These are phyloP conservation scores for Tulasnella sp. DNA, from an alignment of 768 basidiomycete genomes.

Conservation along the genomic window DNA sequence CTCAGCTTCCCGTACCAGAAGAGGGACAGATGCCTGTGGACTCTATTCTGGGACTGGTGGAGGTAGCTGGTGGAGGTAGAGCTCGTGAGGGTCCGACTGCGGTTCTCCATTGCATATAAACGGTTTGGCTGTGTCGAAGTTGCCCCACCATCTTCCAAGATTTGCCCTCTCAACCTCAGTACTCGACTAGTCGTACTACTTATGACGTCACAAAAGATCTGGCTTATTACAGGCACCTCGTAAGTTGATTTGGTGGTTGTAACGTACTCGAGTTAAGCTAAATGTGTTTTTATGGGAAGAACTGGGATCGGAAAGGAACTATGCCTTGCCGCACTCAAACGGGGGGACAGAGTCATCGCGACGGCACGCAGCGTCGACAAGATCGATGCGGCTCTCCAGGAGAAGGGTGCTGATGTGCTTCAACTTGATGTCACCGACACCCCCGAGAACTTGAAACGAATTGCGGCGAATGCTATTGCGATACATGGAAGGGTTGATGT, in stretches of 20 bases:
- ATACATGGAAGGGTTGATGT: constrained; percentile 38
- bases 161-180: too few relatives aligned
- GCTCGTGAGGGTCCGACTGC: too few relatives aligned
- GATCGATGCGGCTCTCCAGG: constrained; percentile 30
- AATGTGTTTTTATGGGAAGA: too few relatives aligned
- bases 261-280: too few relatives aligned
- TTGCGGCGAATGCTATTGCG: constrained; percentile 30
- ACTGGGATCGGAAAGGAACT: constrained; percentile 34
- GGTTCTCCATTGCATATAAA: too few relatives aligned
- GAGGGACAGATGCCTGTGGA: constrained; percentile 34
- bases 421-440: constrained; percentile 29
- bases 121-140: too few relatives aligned
- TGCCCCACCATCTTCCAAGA: too few relatives aligned
- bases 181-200: too few relatives aligned
- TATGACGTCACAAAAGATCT: too few relatives aligned
- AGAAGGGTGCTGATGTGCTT: constrained; percentile 34
- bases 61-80: constrained; percentile 22
- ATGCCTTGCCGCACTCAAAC: constrained; percentile 21
- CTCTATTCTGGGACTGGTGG: constrained; percentile 37
- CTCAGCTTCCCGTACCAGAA: constrained; percentile 41
- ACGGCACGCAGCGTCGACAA: constrained; percentile 26
- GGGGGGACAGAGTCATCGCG: constrained; percentile 30
- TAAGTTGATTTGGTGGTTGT: too few relatives aligned
- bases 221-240: too few relatives aligned
- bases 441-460: constrained; percentile 28